Conservation (phyloP, 208 protist species). For the Leishmania gerbilli region DNA sequence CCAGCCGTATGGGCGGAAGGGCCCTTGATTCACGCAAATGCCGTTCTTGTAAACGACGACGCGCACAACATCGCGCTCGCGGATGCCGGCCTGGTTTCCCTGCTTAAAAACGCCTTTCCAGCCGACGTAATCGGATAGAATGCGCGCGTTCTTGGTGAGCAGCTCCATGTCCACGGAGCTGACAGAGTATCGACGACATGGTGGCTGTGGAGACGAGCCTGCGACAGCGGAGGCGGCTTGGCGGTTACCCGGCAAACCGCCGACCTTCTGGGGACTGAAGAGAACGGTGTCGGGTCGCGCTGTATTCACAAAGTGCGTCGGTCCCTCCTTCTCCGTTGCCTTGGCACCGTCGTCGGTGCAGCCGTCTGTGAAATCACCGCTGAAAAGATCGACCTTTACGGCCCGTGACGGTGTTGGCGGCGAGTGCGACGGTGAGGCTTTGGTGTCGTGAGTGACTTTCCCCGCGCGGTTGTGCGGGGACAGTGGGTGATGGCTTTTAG, state of each 20-base stretch:
- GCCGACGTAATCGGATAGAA: constrained; percentile 88
- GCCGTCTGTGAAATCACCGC: constrained; percentile 13
- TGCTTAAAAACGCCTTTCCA: constrained; percentile 64
- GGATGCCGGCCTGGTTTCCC: constrained; percentile 65
- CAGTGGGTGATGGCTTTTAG: neutral
- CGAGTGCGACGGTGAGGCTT: neutral
- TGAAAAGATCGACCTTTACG: constrained; percentile 26
- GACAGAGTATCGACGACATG: neutral
- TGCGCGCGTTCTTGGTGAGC: constrained; percentile 71
- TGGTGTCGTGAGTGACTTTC: neutral
- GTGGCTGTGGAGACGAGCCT: neutral
- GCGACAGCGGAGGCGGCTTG: neutral
- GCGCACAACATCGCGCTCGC: constrained; percentile 75
- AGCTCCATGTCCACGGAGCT: constrained; percentile 59
- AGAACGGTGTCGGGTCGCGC: constrained; percentile 14
- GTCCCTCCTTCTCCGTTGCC: neutral
- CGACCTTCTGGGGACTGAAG: constrained; percentile 20
- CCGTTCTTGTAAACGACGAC: constrained; percentile 90
- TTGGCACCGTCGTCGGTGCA: neutral
- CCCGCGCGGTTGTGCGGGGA: neutral
- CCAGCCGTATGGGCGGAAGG: constrained; percentile 90
- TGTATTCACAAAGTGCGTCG: constrained; percentile 18
- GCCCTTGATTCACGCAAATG: constrained; percentile 87
- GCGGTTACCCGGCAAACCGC: neutral
- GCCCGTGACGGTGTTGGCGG: neutral